phyloP scores from a whole-genome alignment of 2,329 filamentous ascomycete genomes.

The Pestalotiopsis sp. region DNA sequence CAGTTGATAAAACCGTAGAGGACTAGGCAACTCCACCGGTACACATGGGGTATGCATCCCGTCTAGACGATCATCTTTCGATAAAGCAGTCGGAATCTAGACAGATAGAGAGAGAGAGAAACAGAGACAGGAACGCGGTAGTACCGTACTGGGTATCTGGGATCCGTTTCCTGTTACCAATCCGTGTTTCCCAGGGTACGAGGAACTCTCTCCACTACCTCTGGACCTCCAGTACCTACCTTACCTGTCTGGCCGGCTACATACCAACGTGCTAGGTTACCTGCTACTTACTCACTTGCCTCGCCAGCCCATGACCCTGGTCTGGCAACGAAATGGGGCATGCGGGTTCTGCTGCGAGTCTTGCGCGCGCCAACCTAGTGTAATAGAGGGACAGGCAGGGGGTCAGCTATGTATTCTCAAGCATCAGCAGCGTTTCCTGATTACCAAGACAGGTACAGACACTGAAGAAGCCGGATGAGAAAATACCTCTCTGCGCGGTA shows the following conservation, averaged over 20 bases:
- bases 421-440: background rate
- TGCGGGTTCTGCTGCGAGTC: background rate
- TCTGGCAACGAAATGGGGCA: background rate
- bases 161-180: constrained; percentile 22
- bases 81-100: constrained; percentile 39
- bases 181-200: too few relatives aligned
- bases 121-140: background rate
- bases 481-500: constrained; percentile 30
- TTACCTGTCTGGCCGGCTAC: too few relatives aligned
- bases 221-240: too few relatives aligned
- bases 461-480: constrained; percentile 24
- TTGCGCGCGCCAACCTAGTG: constrained; percentile 12
- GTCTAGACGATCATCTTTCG: constrained; percentile 51
- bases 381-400: constrained; percentile 5
- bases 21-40: constrained; percentile 66
- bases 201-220: too few relatives aligned
- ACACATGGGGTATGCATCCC: constrained; percentile 54
- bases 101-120: background rate
- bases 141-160: constrained; percentile 29
- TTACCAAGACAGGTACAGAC: background rate
- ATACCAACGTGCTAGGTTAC: constrained; percentile 26
- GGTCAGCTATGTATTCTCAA: background rate
- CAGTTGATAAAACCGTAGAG: constrained; percentile 73
- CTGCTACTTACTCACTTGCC: background rate
- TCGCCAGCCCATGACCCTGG: constrained; percentile 1